Conservation (phyloP, 352 stramenopile genomes). For the Pythium biforme region DNA sequence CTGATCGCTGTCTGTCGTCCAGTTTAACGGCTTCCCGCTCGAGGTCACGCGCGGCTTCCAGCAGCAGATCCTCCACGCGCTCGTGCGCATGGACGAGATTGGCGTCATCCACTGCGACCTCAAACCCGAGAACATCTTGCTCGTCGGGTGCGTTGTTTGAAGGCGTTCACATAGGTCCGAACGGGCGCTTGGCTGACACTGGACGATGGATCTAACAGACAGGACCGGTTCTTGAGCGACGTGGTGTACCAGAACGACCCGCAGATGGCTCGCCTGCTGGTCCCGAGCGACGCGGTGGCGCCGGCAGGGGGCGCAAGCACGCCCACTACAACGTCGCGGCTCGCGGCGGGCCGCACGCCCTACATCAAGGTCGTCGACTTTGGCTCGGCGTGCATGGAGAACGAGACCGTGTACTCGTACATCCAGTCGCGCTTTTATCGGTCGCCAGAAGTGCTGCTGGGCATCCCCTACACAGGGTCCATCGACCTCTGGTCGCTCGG, state of each 20-base stretch:
- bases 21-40: conserved; percentile 83
- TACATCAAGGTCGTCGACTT: conserved; percentile 96
- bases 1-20: neutral
- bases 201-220: too few species aligned
- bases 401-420: conserved; percentile 91
- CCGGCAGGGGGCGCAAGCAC: neutral
- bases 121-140: conserved; percentile 40
- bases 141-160: conserved; percentile 37
- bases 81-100: conserved; percentile 81
- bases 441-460: conserved; percentile 66
- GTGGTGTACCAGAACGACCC: conserved; percentile 20
- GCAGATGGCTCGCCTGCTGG: conserved; percentile 1
- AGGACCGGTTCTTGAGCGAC: conserved; percentile 65
- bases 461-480: conserved; percentile 47
- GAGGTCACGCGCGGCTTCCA: conserved; percentile 91
- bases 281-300: neutral
- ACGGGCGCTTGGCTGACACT: too few species aligned
- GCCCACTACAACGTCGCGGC: neutral
- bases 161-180: conserved; percentile 38
- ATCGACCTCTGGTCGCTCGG: conserved; percentile 69
- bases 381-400: conserved; percentile 87
- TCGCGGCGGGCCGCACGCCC: conserved; percentile 13
- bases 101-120: conserved; percentile 36
- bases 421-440: conserved; percentile 96
- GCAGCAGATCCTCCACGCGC: conserved; percentile 88